phyloP scores from a whole-genome alignment of 2,329 filamentous ascomycete species.

The Fusarium verticillioides region DNA sequence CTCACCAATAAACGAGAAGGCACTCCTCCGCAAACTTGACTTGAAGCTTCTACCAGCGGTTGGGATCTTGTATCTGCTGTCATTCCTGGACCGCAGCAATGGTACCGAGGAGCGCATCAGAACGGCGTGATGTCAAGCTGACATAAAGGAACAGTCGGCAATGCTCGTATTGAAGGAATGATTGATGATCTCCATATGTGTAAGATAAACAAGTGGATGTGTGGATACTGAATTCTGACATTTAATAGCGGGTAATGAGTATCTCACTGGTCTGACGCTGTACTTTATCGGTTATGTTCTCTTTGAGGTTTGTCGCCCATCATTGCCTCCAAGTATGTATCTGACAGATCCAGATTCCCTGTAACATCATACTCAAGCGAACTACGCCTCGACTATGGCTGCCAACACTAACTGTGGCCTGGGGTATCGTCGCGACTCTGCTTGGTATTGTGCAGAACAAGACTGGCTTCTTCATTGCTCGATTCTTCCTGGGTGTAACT shows the following conservation, averaged over 20 bases:
- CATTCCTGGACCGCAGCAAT: conserved; percentile 68
- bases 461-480: conserved; percentile 62
- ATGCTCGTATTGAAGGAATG: conserved; percentile 67
- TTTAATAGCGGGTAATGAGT: conserved; percentile 65
- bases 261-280: conserved; percentile 72
- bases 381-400: conserved; percentile 69
- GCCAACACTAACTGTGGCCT: conserved; percentile 65
- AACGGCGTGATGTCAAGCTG: conserved; percentile 36
- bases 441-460: conserved; percentile 61
- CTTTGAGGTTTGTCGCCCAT: conserved; percentile 57
- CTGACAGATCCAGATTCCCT: conserved; percentile 59
- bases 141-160: conserved; percentile 59
- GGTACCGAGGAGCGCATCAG: conserved; percentile 51
- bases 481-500: conserved; percentile 66
- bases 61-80: conserved; percentile 65
- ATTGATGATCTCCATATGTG: conserved; percentile 64
- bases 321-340: rapidly evolving
- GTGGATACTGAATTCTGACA: no score
- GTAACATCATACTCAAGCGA: conserved; percentile 70
- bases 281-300: conserved; percentile 73
- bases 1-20: conserved; percentile 61
- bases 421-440: conserved; percentile 65
- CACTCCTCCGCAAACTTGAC: conserved; percentile 68
- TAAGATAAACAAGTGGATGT: conserved; percentile 31
- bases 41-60: conserved; percentile 63